Conservation (phyloP, 768 basidiomycete genomes). For the Lactarius sp. region DNA sequence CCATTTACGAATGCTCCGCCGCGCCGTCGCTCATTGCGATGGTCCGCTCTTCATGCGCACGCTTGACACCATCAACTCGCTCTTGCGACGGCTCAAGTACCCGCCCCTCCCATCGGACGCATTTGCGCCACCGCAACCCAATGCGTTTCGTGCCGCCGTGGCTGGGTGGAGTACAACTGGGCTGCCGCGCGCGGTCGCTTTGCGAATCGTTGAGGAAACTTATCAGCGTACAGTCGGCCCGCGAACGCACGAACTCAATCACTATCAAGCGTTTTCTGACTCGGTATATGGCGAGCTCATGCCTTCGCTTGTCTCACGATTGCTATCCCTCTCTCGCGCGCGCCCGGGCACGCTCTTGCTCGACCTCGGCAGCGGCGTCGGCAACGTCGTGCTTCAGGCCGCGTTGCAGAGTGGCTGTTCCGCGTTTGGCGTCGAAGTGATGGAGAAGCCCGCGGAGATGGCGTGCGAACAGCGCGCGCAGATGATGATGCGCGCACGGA, state of each 20-base stretch:
- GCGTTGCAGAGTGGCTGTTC: slow-evolving; percentile 49
- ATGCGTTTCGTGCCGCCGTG: slow-evolving; percentile 46
- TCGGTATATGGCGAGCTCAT: slow-evolving; percentile 88
- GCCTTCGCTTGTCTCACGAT: slow-evolving; percentile 61
- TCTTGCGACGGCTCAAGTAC: slow-evolving; percentile 63
- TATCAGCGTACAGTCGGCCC: slow-evolving; percentile 95
- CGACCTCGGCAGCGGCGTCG: slow-evolving; percentile 59
- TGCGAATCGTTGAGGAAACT: slow-evolving; percentile 81
- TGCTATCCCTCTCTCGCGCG: slow-evolving; percentile 48
- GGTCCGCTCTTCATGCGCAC: slow-evolving; percentile 67
- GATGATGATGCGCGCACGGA: slow-evolving; percentile 67
- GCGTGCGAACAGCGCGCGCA: slow-evolving; percentile 72
- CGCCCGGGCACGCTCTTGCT: slow-evolving; percentile 45
- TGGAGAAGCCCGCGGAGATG: slow-evolving; percentile 74
- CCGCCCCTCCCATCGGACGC: slow-evolving; percentile 50
- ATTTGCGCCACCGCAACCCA: slow-evolving; percentile 41
- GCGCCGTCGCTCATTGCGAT: slow-evolving; percentile 62
- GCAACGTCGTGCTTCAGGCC: slow-evolving; percentile 53
- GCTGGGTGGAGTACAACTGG: slow-evolving; percentile 48
- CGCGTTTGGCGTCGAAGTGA: slow-evolving; percentile 63
- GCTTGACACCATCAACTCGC: slow-evolving; percentile 55
- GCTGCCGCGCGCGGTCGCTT: slow-evolving; percentile 60
- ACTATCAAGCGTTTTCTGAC: slow-evolving; percentile 79
- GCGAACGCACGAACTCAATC: slow-evolving; percentile 69
- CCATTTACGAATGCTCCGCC: slow-evolving; percentile 57